A percentile compares a stretch with the other conserved stretches of the same genome.
phyloP scores from a whole-genome alignment of 768 basidiomycete species.

The Phlebiopsis flavidoalba region DNA sequence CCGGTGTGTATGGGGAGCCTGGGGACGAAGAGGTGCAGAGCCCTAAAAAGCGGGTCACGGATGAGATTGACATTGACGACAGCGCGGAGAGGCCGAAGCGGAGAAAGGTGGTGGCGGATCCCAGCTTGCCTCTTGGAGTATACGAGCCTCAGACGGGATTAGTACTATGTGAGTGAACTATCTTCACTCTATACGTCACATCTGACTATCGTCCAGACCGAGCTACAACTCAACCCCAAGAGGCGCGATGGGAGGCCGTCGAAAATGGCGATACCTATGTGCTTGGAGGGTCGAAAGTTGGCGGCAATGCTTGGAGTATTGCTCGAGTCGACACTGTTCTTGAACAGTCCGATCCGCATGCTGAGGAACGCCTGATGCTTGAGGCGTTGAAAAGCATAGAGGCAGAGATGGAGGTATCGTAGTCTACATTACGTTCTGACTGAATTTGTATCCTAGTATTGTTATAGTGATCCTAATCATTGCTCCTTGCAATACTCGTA shows the following conservation, averaged over 20 bases:
- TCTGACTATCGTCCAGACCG: constrained; percentile 48
- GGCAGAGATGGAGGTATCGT: neutral
- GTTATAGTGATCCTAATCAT: too few species aligned
- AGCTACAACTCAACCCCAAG: constrained; percentile 71
- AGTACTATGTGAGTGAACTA: constrained; percentile 52
- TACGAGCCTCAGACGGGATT: constrained; percentile 82
- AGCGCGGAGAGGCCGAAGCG: constrained; percentile 11
- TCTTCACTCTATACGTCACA: neutral
- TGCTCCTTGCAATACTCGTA: too few species aligned
- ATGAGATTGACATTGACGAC: constrained; percentile 23
- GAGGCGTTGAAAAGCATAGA: neutral
- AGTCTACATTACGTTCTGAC: neutral
- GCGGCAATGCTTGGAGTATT: constrained; percentile 76
- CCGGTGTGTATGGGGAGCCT: constrained; percentile 26
- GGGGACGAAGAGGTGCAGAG: constrained; percentile 18
- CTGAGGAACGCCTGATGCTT: neutral
- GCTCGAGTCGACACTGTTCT: constrained; percentile 66
- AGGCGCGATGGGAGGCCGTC: constrained; percentile 52
- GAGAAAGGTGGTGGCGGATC: constrained; percentile 10
- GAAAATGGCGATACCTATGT: constrained; percentile 41
- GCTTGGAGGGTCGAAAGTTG: constrained; percentile 68
- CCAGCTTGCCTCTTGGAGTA: constrained; percentile 50
- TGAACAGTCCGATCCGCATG: constrained; percentile 22
- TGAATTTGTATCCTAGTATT: too few species aligned
- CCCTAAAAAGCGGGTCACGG: constrained; percentile 26